phyloP scores from a whole-genome alignment of 805 yeast genomes.

The Kazachstania bromeliacearum region DNA sequence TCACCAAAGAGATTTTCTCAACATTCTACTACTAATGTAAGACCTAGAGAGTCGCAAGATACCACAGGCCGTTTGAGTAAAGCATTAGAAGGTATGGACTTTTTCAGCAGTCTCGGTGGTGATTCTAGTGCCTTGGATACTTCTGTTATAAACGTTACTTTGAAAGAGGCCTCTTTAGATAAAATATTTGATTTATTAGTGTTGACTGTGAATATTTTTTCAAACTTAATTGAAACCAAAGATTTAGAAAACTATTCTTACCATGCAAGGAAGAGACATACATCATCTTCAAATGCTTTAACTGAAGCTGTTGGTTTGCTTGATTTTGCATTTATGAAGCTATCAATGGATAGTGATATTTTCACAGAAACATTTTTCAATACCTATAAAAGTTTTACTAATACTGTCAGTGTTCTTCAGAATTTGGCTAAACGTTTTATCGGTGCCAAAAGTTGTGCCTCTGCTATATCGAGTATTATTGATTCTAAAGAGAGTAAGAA shows the following conservation, averaged over 20 bases:
- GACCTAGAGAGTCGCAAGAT: slow-evolving; percentile 18
- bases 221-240: slow-evolving; percentile 32
- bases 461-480: slow-evolving; percentile 36
- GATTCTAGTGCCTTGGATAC: slow-evolving; percentile 29
- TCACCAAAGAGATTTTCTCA: slow-evolving; percentile 36
- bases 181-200: slow-evolving; percentile 73
- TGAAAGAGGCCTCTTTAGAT: slow-evolving; percentile 65
- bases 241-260: slow-evolving; percentile 36
- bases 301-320: slow-evolving; percentile 18
- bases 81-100: slow-evolving; percentile 25
- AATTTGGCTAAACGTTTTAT: slow-evolving; percentile 45
- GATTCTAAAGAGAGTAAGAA: slow-evolving; percentile 13
- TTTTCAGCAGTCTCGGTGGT: slow-evolving; percentile 23
- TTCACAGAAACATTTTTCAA: slow-evolving; percentile 63
- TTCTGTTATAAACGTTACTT: slow-evolving; percentile 37
- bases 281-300: slow-evolving; percentile 2
- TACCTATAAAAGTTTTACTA: slow-evolving; percentile 56
- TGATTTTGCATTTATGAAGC: slow-evolving; percentile 34
- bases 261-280: slow-evolving; percentile 12
- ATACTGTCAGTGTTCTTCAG: slow-evolving; percentile 44
- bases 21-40: slow-evolving; percentile 19
- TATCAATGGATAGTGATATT: slow-evolving; percentile 54
- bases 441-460: slow-evolving; percentile 55
- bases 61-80: slow-evolving; percentile 15
- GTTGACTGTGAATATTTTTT: slow-evolving; percentile 54